These are phyloP conservation scores for Luvunga scandens DNA, from an alignment of 345 rosid genomes.

Conservation along the genomic window DNA sequence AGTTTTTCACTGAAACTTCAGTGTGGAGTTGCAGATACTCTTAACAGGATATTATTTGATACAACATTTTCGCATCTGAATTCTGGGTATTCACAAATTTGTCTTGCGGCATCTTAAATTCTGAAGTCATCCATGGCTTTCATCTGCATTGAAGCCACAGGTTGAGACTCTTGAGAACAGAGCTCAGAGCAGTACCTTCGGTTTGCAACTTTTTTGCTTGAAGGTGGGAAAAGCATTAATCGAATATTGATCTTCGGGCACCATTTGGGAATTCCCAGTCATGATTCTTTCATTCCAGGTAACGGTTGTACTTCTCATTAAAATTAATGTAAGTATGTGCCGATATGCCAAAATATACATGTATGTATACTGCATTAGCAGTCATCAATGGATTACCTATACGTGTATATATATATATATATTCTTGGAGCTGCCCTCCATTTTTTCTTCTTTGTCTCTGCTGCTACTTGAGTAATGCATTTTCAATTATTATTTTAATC, in stretches of 20 bases:
- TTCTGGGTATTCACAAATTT: constrained; percentile 27
- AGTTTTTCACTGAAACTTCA: constrained; percentile 4
- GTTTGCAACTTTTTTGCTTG: neutral
- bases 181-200: neutral
- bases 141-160: neutral
- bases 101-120: constrained; percentile 9
- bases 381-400: constrained; percentile 23
- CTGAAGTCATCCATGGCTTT: neutral
- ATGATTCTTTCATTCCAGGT: constrained; percentile 14
- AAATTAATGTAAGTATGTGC: constrained; percentile 24
- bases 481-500: too few species aligned
- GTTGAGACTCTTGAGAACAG: neutral
- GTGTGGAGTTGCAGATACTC: constrained; percentile 5
- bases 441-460: neutral
- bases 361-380: constrained; percentile 24
- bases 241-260: neutral
- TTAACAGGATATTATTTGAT: neutral
- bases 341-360: neutral
- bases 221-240: constrained; percentile 1
- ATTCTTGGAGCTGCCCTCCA: neutral
- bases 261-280: neutral
- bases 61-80: neutral
- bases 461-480: too few species aligned
- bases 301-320: neutral
- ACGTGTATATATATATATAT: too few species aligned